phyloP scores from a whole-genome alignment of 768 basidiomycete species.

The Tephrocybe sp. region DNA sequence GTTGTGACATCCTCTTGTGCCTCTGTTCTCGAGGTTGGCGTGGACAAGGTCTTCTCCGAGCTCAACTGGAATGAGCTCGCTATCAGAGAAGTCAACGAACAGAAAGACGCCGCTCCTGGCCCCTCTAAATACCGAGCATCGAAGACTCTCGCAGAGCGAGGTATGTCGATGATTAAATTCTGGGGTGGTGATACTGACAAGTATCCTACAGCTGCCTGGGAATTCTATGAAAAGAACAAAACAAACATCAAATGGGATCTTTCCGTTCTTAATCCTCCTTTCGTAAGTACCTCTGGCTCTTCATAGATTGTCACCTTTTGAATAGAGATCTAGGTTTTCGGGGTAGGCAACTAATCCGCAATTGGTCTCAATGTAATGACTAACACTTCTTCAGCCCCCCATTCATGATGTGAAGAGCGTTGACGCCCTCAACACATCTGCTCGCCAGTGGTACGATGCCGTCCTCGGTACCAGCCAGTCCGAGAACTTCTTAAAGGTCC shows the following conservation, averaged over 20 bases:
- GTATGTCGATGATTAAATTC: constrained; percentile 20
- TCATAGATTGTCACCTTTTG: background rate
- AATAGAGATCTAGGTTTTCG: constrained; percentile 23
- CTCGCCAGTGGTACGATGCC: constrained; percentile 29
- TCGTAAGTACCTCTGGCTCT: constrained; percentile 25
- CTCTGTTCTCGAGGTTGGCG: constrained; percentile 34
- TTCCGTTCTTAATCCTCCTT: constrained; percentile 52
- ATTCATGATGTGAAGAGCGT: constrained; percentile 33
- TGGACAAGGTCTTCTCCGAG: constrained; percentile 39
- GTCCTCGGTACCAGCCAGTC: constrained; percentile 24
- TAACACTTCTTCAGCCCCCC: constrained; percentile 29
- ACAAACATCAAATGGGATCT: constrained; percentile 50
- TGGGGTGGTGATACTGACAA: background rate
- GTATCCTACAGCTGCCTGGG: constrained; percentile 38
- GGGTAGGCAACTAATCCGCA: constrained; percentile 19
- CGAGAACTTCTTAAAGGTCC: constrained; percentile 20
- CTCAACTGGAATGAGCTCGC: constrained; percentile 59
- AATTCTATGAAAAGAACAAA: constrained; percentile 38
- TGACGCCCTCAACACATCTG: constrained; percentile 36
- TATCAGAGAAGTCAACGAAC: constrained; percentile 44
- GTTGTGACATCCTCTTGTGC: constrained; percentile 63
- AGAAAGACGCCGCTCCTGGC: constrained; percentile 44
- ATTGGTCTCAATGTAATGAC: background rate
- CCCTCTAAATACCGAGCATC: constrained; percentile 52
- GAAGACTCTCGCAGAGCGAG: constrained; percentile 62